Evolutionary conservation across 148 eudicot genomes (phyloP).

Genomic region (Rhododendron kiyosumense): DNA sequence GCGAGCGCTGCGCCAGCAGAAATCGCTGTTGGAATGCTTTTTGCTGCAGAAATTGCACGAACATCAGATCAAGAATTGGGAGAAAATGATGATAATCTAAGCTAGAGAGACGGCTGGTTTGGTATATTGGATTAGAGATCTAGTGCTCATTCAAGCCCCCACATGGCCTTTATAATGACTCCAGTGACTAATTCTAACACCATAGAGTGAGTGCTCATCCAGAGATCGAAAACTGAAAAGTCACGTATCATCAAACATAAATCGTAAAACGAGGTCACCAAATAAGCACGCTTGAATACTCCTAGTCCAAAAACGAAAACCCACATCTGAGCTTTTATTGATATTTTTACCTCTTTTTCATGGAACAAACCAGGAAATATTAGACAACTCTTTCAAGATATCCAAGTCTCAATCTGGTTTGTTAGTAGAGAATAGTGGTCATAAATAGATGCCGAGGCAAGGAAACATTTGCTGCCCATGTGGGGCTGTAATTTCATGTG

Average conservation of each 20-base stretch:
- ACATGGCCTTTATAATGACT: not conserved
- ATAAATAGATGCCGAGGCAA: not conserved
- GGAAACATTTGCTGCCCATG: not conserved
- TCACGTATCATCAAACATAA: not conserved
- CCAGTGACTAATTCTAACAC: not conserved
- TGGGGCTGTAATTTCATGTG: not conserved
- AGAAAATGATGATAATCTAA: not conserved
- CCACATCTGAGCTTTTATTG: not conserved
- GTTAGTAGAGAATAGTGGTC: not conserved
- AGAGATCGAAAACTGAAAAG: not conserved
- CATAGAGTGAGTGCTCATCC: not conserved
- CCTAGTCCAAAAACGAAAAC: not conserved
- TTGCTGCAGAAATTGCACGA: slow-evolving; percentile 35
- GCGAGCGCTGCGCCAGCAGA: slow-evolving; percentile 90
- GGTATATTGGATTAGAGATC: not conserved
- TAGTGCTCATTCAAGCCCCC: not conserved
- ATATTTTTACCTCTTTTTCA: not conserved
- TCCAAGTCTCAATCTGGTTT: not conserved
- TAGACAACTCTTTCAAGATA: not conserved
- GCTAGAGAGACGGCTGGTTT: not conserved
- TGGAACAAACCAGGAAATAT: not conserved
- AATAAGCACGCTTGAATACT: not conserved
- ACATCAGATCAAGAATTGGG: not conserved
- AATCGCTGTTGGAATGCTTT: slow-evolving; percentile 66
- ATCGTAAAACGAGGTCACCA: not conserved